These are phyloP conservation scores for Kwoniella shandongensis DNA, from an alignment of 768 basidiomycete species.

Conservation along the genomic window DNA sequence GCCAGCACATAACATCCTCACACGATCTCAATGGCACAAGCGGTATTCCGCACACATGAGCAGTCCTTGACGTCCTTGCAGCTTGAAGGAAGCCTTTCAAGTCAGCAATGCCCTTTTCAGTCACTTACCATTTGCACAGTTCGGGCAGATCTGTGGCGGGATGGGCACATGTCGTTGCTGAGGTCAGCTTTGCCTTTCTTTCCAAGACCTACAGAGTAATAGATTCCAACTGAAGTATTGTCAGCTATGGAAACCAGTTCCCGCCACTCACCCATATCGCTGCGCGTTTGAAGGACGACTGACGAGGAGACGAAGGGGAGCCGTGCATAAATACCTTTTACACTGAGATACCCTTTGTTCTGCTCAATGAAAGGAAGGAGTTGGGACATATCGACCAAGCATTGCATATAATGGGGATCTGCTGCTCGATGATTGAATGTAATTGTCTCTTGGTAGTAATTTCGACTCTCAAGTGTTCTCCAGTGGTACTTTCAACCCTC, in stretches of 20 bases:
- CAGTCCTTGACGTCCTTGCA: constrained; percentile 13
- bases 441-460: too few species aligned
- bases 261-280: constrained; percentile 12
- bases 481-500: too few species aligned
- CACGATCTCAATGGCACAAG: constrained; percentile 26
- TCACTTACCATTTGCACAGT: constrained; percentile 18
- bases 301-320: neutral
- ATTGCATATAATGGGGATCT: too few species aligned
- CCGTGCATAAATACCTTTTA: neutral
- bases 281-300: neutral
- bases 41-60: constrained; percentile 39
- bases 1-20: constrained; percentile 20
- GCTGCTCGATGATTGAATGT: neutral
- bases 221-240: constrained; percentile 29
- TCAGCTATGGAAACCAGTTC: constrained; percentile 2
- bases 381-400: neutral
- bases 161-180: constrained; percentile 10
- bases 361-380: constrained; percentile 10
- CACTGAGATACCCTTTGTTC: constrained; percentile 12
- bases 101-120: neutral
- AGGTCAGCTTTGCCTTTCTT: neutral
- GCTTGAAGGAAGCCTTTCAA: constrained; percentile 17
- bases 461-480: too few species aligned
- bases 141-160: constrained; percentile 15
- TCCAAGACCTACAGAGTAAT: constrained; percentile 23